A percentile compares a stretch with the other conserved stretches of the same genome.
Evolutionary conservation across 1,284 basidiomycete genomes (phyloP).

Genomic region (Ceratobasidium sp.): DNA sequence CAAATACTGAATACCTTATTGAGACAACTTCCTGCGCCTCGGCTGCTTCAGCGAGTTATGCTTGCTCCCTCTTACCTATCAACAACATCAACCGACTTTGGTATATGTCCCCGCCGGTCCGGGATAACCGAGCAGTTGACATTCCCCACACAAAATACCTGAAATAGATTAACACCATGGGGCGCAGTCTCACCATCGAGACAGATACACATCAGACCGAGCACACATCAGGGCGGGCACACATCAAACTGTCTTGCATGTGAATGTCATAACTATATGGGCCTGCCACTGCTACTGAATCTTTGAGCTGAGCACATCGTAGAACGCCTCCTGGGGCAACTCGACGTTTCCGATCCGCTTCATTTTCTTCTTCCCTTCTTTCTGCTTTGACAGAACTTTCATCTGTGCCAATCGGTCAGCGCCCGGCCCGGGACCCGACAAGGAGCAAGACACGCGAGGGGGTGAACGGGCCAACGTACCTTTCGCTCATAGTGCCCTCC

Average conservation of each 20-base stretch:
- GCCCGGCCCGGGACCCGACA: background rate
- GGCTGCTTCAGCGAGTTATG: background rate
- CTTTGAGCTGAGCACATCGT: constrained; percentile 77
- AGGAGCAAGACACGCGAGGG: too few relatives aligned
- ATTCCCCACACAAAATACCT: background rate
- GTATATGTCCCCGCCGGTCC: background rate
- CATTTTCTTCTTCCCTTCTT: constrained; percentile 88
- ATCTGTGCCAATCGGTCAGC: constrained; percentile 55
- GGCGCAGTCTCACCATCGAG: background rate
- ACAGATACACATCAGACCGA: background rate
- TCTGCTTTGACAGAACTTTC: constrained; percentile 93
- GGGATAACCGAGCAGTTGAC: background rate
- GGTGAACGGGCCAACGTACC: constrained; percentile 46
- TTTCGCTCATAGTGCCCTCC: constrained; percentile 94
- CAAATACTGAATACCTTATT: background rate
- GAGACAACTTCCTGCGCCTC: too few relatives aligned
- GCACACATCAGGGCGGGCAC: background rate
- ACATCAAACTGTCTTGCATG: background rate
- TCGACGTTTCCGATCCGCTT: constrained; percentile 88
- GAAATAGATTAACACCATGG: constrained; percentile 1
- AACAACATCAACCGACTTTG: too few relatives aligned
- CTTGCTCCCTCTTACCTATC: background rate
- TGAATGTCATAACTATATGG: background rate
- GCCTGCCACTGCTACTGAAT: constrained; percentile 8
- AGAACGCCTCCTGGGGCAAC: constrained; percentile 92